These are phyloP conservation scores for Huiozyma naganishii DNA, from an alignment of 805 yeast species.

Conservation along the genomic window DNA sequence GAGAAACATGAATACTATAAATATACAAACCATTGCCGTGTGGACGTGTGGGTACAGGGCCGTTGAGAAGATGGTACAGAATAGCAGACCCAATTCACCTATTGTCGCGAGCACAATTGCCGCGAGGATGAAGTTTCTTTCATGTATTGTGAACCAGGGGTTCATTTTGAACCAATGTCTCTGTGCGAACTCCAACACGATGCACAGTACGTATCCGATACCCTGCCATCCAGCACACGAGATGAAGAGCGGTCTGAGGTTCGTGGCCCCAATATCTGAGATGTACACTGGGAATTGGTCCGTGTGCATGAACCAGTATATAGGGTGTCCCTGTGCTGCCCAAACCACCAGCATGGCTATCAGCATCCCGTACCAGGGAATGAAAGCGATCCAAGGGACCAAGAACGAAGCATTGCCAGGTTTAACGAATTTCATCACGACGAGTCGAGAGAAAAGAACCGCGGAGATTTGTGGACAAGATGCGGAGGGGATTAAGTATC, in stretches of 20 bases:
- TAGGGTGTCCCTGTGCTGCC: slow-evolving; percentile 72
- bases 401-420: slow-evolving; percentile 37
- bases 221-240: slow-evolving; percentile 71
- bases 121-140: slow-evolving; percentile 32
- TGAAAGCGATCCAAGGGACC: slow-evolving; percentile 54
- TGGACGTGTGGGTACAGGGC: slow-evolving; percentile 44
- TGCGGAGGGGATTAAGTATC: no score
- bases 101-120: slow-evolving; percentile 36
- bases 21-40: slow-evolving; percentile 56
- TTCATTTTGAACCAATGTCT: slow-evolving; percentile 33
- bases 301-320: slow-evolving; percentile 42
- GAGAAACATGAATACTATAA: slow-evolving; percentile 54
- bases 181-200: slow-evolving; percentile 50
- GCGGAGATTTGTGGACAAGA: no score
- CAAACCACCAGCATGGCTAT: slow-evolving; percentile 67
- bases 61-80: slow-evolving; percentile 66
- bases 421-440: slow-evolving; percentile 1
- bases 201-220: slow-evolving; percentile 53
- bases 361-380: slow-evolving; percentile 88
- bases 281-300: slow-evolving; percentile 52
- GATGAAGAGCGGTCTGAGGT: slow-evolving; percentile 73
- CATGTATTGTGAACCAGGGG: slow-evolving; percentile 31
- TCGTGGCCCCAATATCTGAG: slow-evolving; percentile 81
- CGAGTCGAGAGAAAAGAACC: neutral
- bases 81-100: slow-evolving; percentile 63